Conservation (phyloP, 345 rosid species). For the Anastatica hierochuntica region DNA sequence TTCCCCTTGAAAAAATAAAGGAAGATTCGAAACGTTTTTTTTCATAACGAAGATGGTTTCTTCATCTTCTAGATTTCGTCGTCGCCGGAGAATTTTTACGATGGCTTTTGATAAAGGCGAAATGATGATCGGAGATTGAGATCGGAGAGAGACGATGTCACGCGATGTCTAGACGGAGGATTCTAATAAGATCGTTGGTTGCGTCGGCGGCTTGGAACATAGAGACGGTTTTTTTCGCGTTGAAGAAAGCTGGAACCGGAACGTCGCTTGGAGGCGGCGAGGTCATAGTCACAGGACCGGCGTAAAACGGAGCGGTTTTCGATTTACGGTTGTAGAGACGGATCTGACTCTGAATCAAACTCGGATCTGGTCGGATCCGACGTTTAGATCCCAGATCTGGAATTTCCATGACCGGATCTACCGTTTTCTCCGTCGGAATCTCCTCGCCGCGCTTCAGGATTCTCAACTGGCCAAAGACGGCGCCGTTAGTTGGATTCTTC, state of each 20-base stretch:
- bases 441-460: constrained; percentile 75
- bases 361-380: constrained; percentile 35
- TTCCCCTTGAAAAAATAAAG: constrained; percentile 89
- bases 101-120: too few relatives aligned
- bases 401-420: not conserved
- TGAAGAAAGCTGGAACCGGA: constrained; percentile 66
- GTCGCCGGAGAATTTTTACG: constrained; percentile 5
- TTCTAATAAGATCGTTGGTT: constrained; percentile 41
- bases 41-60: constrained; percentile 24
- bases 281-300: constrained; percentile 56
- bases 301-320: constrained; percentile 39
- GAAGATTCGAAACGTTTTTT: constrained; percentile 26
- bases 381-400: constrained; percentile 30
- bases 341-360: constrained; percentile 17
- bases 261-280: constrained; percentile 96
- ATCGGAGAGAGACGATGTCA: constrained; percentile 5
- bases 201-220: constrained; percentile 27
- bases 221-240: constrained; percentile 27
- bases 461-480: constrained; percentile 40
- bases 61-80: constrained; percentile 27
- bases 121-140: not conserved
- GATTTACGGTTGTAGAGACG: constrained; percentile 20
- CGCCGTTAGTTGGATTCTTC: not conserved
- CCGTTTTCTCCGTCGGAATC: not conserved
- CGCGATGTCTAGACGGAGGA: constrained; percentile 37